Evolutionary conservation across 768 basidiomycete genomes (phyloP).

Genomic region (Leccinum disarticulatum): DNA sequence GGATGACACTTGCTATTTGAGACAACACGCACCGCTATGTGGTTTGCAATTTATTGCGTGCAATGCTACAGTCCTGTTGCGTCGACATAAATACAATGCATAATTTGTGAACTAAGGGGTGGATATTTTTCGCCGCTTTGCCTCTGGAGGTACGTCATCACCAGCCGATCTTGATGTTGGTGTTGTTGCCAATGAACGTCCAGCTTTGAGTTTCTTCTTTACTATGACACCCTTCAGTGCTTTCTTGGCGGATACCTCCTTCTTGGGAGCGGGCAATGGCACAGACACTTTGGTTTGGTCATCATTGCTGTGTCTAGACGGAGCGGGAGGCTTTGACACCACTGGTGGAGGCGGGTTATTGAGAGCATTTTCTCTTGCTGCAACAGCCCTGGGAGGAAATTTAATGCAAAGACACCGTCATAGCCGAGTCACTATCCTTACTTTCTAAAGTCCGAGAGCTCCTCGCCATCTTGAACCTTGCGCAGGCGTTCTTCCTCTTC

Average conservation of each 20-base stretch:
- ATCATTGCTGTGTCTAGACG: conserved; percentile 31
- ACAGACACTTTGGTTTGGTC: conserved; percentile 29
- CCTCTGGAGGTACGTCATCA: conserved; percentile 36
- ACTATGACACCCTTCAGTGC: conserved; percentile 76
- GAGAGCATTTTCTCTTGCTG: conserved; percentile 58
- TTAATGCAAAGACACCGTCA: conserved; percentile 10
- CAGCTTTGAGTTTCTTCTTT: conserved; percentile 65
- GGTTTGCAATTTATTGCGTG: conserved; percentile 6
- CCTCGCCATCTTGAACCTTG: conserved; percentile 73
- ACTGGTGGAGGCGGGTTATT: conserved; percentile 40
- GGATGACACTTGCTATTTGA: conserved; percentile 12
- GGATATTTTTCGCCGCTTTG: conserved; percentile 61
- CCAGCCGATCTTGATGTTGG: conserved; percentile 23
- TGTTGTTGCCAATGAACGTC: conserved; percentile 19
- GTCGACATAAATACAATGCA: conserved; percentile 14
- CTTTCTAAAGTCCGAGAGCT: conserved; percentile 79
- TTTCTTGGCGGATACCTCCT: conserved; percentile 54
- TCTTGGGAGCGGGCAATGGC: conserved; percentile 45
- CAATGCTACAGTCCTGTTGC: conserved; percentile 10
- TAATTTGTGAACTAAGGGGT: conserved; percentile 25
- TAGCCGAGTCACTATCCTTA: conserved; percentile 33
- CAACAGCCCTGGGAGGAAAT: conserved; percentile 53
- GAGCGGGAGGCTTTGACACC: conserved; percentile 30
- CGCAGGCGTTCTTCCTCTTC: conserved; percentile 74
- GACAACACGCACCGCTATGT: conserved; percentile 8